Evolutionary conservation across 768 basidiomycete genomes (phyloP), one percentile per base, ranked within the genome.

Genomic region (Jaapia argillacea): DNA sequence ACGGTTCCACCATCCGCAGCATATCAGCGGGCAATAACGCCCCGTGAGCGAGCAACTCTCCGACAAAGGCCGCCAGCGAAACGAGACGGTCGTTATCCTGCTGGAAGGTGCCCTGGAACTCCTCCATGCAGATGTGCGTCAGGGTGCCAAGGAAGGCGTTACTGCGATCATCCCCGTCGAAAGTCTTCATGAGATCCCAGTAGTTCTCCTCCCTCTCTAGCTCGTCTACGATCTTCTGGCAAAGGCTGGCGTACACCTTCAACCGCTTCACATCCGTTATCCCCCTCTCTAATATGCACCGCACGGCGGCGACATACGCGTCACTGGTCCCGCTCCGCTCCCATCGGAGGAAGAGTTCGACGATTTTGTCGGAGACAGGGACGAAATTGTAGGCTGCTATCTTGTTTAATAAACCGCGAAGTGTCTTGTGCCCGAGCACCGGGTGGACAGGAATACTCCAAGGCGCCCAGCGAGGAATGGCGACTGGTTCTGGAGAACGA

Each of bases 391-490:
- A 66, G 47, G 67, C 57, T 3, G 74, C 72, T 27, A 79, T 64
- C 63, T 74, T 76, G 70, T 79, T 79, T 49, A 79, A 66, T 43
- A 77, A 56, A 35, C 71, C 65, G 55, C 75, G 75, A 53, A 76
- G 67, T 54, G 71, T 71, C 41, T 70, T 64, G 44, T 71, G 67
- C 39, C 74, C 64, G 45, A 63, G 58, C 31, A 62, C 63, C 14
- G 62, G 58, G 52, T 65, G 60, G 40, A 52, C 31, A 3, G 50
- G 51, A 7, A 51, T 40, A 37, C 51, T 57, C 53, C 56, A 53
- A 2, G 56, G 48, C 12, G 45, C 49, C 58, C 58, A 60, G n/a
- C n/a, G n/a, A n/a, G n/a, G n/a, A 40, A 22, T 3, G 24, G 21
- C 4, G 25, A 35, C 40, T 26, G 28, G 24, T 16, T 18, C 16